Percentiles rank a stretch among this genome's conserved stretches.
Evolutionary conservation across 176 grass and related monocot species (phyloP).

Genomic region (Avena sativa): DNA sequence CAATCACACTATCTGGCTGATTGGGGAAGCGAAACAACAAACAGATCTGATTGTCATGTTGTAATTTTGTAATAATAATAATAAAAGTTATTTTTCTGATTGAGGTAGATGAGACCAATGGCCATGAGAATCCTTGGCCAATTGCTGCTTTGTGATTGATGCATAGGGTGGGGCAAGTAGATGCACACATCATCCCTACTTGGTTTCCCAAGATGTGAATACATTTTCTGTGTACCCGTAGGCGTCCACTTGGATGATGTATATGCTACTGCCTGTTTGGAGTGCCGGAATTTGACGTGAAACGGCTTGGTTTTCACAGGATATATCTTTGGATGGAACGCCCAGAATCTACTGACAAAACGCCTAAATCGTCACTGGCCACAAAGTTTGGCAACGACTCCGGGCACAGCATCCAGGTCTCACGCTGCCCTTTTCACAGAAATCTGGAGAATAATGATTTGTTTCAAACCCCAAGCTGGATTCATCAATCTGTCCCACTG

Average conservation of each 20-base stretch:
- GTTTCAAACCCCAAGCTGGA: no score
- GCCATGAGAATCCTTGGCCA: background rate
- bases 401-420: no score
- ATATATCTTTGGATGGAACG: background rate
- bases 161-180: background rate
- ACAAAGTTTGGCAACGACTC: no score
- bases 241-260: background rate
- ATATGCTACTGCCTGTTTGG: background rate
- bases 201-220: background rate
- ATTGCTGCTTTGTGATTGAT: background rate
- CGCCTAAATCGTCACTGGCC: background rate
- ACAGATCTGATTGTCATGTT: background rate
- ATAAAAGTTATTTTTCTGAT: conserved; percentile 5
- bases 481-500: no score
- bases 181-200: background rate
- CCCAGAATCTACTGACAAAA: background rate
- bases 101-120: background rate
- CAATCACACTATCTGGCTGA: background rate
- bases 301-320: background rate
- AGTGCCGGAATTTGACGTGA: background rate
- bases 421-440: no score
- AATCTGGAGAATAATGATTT: no score
- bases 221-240: background rate
- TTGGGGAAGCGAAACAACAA: conserved; percentile 14
- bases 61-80: conserved; percentile 41